A percentile compares a stretch with the other conserved stretches of the same genome.
phyloP scores from a whole-genome alignment of 2,329 filamentous ascomycete species.

The Alternaria sp. region DNA sequence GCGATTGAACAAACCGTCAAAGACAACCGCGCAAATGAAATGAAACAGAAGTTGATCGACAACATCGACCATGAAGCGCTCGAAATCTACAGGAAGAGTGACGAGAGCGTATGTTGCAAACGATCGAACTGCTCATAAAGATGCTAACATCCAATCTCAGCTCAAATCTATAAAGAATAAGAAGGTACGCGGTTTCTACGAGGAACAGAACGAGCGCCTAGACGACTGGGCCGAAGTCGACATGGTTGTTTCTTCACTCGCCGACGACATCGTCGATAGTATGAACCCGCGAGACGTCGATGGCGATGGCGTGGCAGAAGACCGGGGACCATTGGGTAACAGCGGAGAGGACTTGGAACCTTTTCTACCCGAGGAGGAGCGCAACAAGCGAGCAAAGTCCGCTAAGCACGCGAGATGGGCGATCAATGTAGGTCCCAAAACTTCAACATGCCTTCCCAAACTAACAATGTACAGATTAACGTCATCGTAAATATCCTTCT shows the following conservation, averaged over 20 bases:
- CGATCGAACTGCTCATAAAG: too few relatives aligned
- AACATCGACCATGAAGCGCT: constrained; percentile 56
- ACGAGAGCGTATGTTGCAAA: constrained; percentile 52
- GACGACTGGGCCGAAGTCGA: constrained; percentile 68
- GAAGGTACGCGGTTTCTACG: constrained; percentile 61
- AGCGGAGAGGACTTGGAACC: constrained; percentile 60
- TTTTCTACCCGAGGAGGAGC: constrained; percentile 63
- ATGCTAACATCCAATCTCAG: constrained; percentile 22
- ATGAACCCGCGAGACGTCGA: constrained; percentile 64
- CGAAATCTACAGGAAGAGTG: constrained; percentile 59
- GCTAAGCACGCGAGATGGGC: constrained; percentile 62
- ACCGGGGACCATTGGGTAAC: constrained; percentile 58
- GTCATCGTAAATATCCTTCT: constrained; percentile 66
- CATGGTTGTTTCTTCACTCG: constrained; percentile 61
- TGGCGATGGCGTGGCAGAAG: constrained; percentile 62
- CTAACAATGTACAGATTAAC: constrained; percentile 55
- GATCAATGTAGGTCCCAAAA: constrained; percentile 54
- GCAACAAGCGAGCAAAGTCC: constrained; percentile 55
- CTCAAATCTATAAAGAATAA: constrained; percentile 61
- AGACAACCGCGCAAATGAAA: constrained; percentile 52
- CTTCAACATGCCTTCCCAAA: background rate
- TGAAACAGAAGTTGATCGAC: constrained; percentile 59
- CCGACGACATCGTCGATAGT: constrained; percentile 66
- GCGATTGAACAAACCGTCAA: constrained; percentile 55
- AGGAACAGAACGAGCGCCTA: constrained; percentile 60